A percentile compares a stretch with the other conserved stretches of the same genome.
Conservation (phyloP, 2,329 filamentous ascomycete genomes). For the Diaporthe sp. region DNA sequence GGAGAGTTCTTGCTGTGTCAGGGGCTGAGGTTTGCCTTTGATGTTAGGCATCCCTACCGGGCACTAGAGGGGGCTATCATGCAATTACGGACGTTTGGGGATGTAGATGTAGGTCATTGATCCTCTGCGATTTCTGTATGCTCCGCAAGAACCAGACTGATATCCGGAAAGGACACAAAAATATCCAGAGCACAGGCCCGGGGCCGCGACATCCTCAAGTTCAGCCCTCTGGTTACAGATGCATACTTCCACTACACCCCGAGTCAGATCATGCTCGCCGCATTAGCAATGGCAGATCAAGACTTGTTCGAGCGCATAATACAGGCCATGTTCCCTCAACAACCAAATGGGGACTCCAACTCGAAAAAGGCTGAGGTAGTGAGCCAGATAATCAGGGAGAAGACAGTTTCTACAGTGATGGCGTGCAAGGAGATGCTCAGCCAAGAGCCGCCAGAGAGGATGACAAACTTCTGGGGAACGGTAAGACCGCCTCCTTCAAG, state of each 20-base stretch:
- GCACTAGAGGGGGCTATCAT: slow-evolving; percentile 88
- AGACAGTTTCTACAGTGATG: slow-evolving; percentile 53
- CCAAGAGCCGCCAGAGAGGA: slow-evolving; percentile 68
- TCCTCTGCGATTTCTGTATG: too few relatives aligned
- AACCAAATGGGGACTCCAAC: slow-evolving; percentile 34
- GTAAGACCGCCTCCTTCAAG: slow-evolving; percentile 50
- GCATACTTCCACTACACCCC: slow-evolving; percentile 98
- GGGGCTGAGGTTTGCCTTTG: slow-evolving; percentile 91
- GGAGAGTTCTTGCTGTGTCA: slow-evolving; percentile 95
- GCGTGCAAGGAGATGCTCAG: slow-evolving; percentile 67
- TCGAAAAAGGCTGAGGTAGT: slow-evolving; percentile 57
- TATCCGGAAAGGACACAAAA: slow-evolving; percentile 49
- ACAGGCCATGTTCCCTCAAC: slow-evolving; percentile 53
- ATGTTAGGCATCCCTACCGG: slow-evolving; percentile 90
- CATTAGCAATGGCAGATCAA: slow-evolving; percentile 80
- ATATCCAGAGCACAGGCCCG: slow-evolving; percentile 76
- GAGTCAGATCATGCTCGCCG: slow-evolving; percentile 91
- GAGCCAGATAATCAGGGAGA: slow-evolving; percentile 39
- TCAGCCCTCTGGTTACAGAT: slow-evolving; percentile 87
- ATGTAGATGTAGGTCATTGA: slow-evolving; percentile 63
- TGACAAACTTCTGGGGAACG: slow-evolving; percentile 66
- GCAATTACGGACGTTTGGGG: slow-evolving; percentile 79
- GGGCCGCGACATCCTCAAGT: slow-evolving; percentile 81
- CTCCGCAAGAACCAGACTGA: not conserved
- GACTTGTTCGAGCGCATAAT: slow-evolving; percentile 67